Percentiles rank a stretch among this genome's conserved stretches.
phyloP scores from a whole-genome alignment of 371 early-diverging fungal genomes.

The Funneliformis caledonium region DNA sequence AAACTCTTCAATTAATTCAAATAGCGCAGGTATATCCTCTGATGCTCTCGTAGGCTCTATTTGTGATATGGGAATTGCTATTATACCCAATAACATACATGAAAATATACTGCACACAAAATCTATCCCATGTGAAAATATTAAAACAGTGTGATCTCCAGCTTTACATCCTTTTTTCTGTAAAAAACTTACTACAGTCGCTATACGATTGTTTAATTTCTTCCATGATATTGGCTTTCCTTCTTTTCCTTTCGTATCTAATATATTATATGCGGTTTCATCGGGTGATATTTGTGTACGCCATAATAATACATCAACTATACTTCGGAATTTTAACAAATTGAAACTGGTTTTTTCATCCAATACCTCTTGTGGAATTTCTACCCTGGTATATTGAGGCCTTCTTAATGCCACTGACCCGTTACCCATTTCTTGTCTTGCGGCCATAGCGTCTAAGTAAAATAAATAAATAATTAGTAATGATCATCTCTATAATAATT shows the following conservation, averaged over 20 bases:
- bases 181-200: constrained; percentile 67
- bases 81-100: constrained; percentile 76
- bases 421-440: constrained; percentile 43
- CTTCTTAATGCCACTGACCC: constrained; percentile 47
- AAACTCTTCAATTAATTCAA: constrained; percentile 66
- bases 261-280: constrained; percentile 65
- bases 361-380: constrained; percentile 59
- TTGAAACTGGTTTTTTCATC: constrained; percentile 78
- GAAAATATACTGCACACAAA: constrained; percentile 79
- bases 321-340: constrained; percentile 63
- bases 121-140: constrained; percentile 76
- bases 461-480: background rate
- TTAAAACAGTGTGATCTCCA: constrained; percentile 66
- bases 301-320: constrained; percentile 75
- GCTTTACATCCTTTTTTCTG: constrained; percentile 59
- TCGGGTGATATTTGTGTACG: constrained; percentile 68
- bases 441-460: constrained; percentile 44
- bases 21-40: constrained; percentile 70
- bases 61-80: constrained; percentile 74
- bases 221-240: constrained; percentile 69
- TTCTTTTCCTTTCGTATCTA: constrained; percentile 65
- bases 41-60: constrained; percentile 66
- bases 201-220: constrained; percentile 73
- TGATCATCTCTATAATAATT: background rate
- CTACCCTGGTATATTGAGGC: constrained; percentile 79